Evolutionary conservation across 1,284 basidiomycete genomes (phyloP), one percentile per base, ranked within the genome.

Genomic region (Phylloporus gajari): DNA sequence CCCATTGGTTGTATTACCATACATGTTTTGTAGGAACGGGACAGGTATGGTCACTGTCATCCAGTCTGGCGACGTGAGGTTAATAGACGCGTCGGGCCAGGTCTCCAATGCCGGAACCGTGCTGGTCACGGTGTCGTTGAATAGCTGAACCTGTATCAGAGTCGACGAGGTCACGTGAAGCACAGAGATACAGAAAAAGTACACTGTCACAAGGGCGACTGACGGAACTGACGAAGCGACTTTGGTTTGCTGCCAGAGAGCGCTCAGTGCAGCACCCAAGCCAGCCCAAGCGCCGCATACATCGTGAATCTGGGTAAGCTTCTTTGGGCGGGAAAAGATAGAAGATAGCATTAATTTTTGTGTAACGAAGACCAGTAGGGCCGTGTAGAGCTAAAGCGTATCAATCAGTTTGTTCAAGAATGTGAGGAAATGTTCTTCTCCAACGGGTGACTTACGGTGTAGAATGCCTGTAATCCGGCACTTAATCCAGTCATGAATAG

Each of bases 141-240:
- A 56, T 19, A 53, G 15, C 27, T 66, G 35, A 8, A 35, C 5
- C 35, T 35, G 35, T 35, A 35, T 8, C 8, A 35, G 35, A 35
- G 35, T 35, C 11, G 65, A 58, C 12, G 65, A 67, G 11, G 65
- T n/a, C 35, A 66, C 65, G 23, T 66, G 65, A 66, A 66, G 65
- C 15, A 42, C 65, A 1, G 53, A 67, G 53, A 67, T 32, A 53
- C 65, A 42, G 25, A 17, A 4, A 8, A 35, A 35, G 35, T 35
- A 35, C 35, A 35, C 35, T 8, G 35, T 35, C 35, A 35, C 35
- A 17, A 58, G n/a, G 13, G 27, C 27, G 21, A 67, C 44, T 23
- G 53, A 58, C 15, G 23, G n/a, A 2, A 58, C 25, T 8, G 65
- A 67, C 13, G 65, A 67, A 44, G 65, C 17, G 40, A 67, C 65